These are phyloP conservation scores for Fraxinus platypoda DNA, from an alignment of 305 asterid species.

Conservation along the genomic window DNA sequence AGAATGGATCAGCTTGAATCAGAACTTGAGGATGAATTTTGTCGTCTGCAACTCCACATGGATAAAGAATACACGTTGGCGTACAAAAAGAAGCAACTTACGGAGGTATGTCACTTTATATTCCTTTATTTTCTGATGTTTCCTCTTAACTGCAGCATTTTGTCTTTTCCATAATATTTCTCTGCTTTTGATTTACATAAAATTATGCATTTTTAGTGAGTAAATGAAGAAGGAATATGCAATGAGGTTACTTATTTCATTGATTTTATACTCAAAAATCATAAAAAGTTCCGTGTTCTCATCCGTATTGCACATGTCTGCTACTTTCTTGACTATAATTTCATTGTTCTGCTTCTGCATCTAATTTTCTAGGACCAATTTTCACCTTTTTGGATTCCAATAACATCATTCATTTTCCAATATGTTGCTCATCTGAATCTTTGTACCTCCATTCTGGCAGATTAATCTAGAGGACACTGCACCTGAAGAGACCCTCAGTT, in stretches of 20 bases:
- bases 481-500: constrained; percentile 32
- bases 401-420: not conserved
- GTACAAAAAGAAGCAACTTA: constrained; percentile 25
- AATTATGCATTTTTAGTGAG: not conserved
- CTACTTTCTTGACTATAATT: not conserved
- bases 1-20: constrained; percentile 62
- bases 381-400: not conserved
- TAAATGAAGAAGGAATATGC: not conserved
- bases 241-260: not conserved
- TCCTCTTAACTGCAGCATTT: not conserved
- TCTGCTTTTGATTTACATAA: not conserved
- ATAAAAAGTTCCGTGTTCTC: not conserved
- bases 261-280: not conserved
- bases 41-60: constrained; percentile 39
- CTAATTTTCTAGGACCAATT: not conserved
- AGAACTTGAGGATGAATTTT: constrained; percentile 64
- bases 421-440: not conserved
- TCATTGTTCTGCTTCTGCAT: not conserved
- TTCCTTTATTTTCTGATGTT: not conserved
- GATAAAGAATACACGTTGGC: constrained; percentile 31
- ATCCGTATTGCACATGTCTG: not conserved
- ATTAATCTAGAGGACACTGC: constrained; percentile 40
- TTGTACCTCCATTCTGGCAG: constrained; percentile 23
- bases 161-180: not conserved
- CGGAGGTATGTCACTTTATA: constrained; percentile 42